Base-by-base conservation (phyloP, 2,329 filamentous ascomycete genomes). In the Dothideomycetes sp. region DNA sequence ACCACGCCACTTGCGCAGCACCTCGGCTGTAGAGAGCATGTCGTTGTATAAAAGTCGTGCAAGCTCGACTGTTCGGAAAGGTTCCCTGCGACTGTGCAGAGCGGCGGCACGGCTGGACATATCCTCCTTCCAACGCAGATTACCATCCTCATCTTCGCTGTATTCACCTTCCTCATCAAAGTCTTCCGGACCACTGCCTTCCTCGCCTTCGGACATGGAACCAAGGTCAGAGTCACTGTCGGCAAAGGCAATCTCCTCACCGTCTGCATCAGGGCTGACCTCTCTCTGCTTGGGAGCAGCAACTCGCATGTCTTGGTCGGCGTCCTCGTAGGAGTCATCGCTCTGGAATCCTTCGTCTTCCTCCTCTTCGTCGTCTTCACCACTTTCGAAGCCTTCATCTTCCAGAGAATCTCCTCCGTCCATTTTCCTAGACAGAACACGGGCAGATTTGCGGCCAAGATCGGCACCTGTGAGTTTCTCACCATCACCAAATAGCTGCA, bases 211-310 rank as follows among this genome's bases (percentile, higher is more conserved):
- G 7, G 85, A 94, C 48, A 95, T 63, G 3, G 89, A 94, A 5
- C 91, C 91, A 4, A 98, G 71, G 58, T 98, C 93, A 0, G 91
- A 98, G 60, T 98, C 93, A 55, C 86, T 94, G 55, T 98, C 91
- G 11, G 91, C 91, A 65, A 95, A 98, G 1, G 80, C 85, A 43
- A 96, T 54, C 41, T 94, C 85, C 20, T 78, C 84, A 17, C 78
- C 84, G 17, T 78, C 75, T 9, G 68, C 68, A 16, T 60, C 49
- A 24, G 51, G 51, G 39, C 61, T 70, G 25, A 73, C 67, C 23
- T 75, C 71, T 12, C 45, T 47, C 19, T 35, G 40, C 75, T 36
- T 68, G 63, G 47, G 70, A 73, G 19, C 66, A 62, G 56, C 51
- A 34, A 58, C 54, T 31, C 59, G 43, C 37, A 40, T 40, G n/a